Conservation (phyloP, 768 basidiomycete species). For the Hemileccinum impolitum region DNA sequence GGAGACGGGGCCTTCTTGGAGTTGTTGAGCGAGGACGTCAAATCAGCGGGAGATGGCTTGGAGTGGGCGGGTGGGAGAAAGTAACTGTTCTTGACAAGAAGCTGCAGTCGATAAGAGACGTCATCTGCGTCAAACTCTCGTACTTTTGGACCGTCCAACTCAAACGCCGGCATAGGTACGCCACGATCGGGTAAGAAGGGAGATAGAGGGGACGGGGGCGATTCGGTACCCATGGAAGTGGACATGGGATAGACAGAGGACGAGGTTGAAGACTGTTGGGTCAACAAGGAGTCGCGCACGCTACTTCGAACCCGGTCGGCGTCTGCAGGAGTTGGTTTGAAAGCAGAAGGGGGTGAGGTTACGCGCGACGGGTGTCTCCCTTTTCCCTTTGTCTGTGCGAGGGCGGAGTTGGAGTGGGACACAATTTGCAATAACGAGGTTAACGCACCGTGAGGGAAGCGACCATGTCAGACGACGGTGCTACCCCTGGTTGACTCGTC, state of each 20-base stretch:
- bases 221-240: constrained; percentile 63
- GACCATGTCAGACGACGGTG: constrained; percentile 11
- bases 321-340: constrained; percentile 26
- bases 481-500: constrained; percentile 11
- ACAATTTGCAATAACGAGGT: constrained; percentile 8
- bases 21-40: constrained; percentile 37
- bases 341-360: constrained; percentile 34
- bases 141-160: constrained; percentile 46
- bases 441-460: constrained; percentile 20
- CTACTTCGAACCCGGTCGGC: constrained; percentile 49
- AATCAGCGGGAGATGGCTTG: constrained; percentile 70
- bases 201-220: constrained; percentile 60
- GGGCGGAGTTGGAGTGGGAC: constrained; percentile 15
- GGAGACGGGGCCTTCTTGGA: constrained; percentile 46
- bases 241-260: constrained; percentile 79
- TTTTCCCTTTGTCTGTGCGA: constrained; percentile 32
- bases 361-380: constrained; percentile 34
- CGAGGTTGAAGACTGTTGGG: constrained; percentile 63
- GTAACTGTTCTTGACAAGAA: constrained; percentile 85
- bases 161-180: constrained; percentile 45
- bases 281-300: constrained; percentile 51
- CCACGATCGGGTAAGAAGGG: constrained; percentile 41
- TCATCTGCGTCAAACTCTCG: constrained; percentile 68
- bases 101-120: constrained; percentile 77
- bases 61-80: constrained; percentile 86